Base-by-base conservation (phyloP, 352 stramenopile species). In the Lagenidium sp. region DNA sequence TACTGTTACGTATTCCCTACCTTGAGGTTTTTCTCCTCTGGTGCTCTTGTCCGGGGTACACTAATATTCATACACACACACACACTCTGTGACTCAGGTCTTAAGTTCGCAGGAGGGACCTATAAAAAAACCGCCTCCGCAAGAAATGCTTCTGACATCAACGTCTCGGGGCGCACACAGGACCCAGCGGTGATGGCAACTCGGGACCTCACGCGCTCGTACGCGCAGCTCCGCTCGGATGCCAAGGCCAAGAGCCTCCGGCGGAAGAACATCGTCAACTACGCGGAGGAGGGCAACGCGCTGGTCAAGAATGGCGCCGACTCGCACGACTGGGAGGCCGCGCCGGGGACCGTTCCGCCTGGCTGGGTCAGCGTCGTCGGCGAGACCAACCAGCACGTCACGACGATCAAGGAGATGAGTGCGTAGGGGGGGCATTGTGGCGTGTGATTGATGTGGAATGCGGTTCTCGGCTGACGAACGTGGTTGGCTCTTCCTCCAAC, bases 161-260 rank as follows among this genome's bases (percentile, higher is more conserved):
- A n/a, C n/a, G n/a, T n/a, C n/a, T n/a, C n/a, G n/a, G n/a, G n/a
- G n/a, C n/a, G n/a, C n/a, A n/a, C n/a, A n/a, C n/a, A n/a, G n/a
- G n/a, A n/a, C 28, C 15, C 28, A 15, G 28, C 28, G 28, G 41
- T 22, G 4, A 92, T 92, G 80, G 77, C 80, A 43, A 92, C 80
- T 37, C 68, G 80, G 31, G 77, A 92, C 35, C 55, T 92, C 54
- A 88, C 72, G 47, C 71, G 78, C 6, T 38, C 64, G 44, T 93
- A 85, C 57, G 37, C 74, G 41, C 68, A 82, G 58, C 58, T 89
- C 48, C 76, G 80, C 24, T 63, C 60, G 28, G 70, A 90, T 55
- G 77, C 76, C 47, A 90, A 88, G 56, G 77, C 75, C 50, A 93
- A 88, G 55, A 84, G 79, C 20, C 64, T 86, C 52, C 72, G 80